Conservation (phyloP, 768 basidiomycete species). For the Tylopilus vinaceipallidus region DNA sequence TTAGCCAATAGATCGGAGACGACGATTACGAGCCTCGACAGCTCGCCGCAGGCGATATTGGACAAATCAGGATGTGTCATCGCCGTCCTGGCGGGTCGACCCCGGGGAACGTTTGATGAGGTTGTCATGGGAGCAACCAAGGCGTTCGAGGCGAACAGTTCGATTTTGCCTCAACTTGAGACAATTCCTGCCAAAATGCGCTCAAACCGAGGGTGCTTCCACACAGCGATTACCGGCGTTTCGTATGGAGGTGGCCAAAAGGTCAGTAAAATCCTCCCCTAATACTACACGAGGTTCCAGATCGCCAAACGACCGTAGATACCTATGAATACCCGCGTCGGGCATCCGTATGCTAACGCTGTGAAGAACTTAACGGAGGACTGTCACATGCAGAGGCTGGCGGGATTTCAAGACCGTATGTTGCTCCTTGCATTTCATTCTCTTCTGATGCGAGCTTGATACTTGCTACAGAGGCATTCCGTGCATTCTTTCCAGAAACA, state of each 20-base stretch:
- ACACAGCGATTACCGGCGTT: neutral
- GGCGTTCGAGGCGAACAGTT: neutral
- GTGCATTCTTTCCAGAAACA: neutral
- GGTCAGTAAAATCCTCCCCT: no score
- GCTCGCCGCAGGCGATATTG: neutral
- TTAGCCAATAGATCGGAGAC: no score
- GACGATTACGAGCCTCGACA: neutral
- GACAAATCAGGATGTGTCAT: neutral
- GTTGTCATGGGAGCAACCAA: neutral
- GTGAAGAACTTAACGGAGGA: neutral
- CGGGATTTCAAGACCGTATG: slow-evolving; percentile 1
- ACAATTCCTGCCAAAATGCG: neutral
- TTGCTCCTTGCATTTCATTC: neutral
- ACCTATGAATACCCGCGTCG: neutral
- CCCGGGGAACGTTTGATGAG: neutral
- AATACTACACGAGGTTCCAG: no score
- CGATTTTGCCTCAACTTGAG: no score
- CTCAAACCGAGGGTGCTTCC: neutral
- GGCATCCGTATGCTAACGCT: neutral
- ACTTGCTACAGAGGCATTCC: neutral
- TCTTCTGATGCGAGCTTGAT: no score
- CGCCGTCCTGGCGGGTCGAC: neutral
- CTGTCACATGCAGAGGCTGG: neutral
- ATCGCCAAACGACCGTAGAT: neutral
- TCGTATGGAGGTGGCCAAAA: slow-evolving; percentile 1